phyloP scores from a whole-genome alignment of 495 filamentous ascomycete genomes.

The Cryomyces minteri region DNA sequence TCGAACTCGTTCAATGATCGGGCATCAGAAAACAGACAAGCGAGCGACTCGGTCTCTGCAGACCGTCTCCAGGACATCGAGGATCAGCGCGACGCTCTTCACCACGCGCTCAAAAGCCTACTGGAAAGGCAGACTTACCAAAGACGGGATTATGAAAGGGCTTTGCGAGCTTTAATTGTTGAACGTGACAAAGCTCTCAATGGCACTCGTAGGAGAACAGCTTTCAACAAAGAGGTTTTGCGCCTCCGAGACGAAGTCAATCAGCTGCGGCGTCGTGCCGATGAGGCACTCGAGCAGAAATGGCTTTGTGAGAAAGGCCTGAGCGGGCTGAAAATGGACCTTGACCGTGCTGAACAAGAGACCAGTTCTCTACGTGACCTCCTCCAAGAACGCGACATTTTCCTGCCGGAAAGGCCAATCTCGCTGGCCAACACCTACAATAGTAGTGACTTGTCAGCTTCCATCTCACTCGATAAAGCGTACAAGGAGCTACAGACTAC shows the following conservation, averaged over 20 bases:
- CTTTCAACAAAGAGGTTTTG: slow-evolving; percentile 67
- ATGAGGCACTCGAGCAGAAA: slow-evolving; percentile 92
- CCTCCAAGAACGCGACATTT: slow-evolving; percentile 73
- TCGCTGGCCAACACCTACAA: neutral
- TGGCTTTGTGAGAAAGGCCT: slow-evolving; percentile 92
- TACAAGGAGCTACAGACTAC: slow-evolving; percentile 60
- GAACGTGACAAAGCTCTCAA: slow-evolving; percentile 60
- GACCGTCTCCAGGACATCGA: slow-evolving; percentile 87
- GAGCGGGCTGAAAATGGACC: slow-evolving; percentile 85
- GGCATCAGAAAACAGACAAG: slow-evolving; percentile 12
- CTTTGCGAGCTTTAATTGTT: slow-evolving; percentile 50
- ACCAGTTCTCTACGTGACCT: slow-evolving; percentile 61
- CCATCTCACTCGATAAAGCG: slow-evolving; percentile 56
- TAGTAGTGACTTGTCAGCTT: slow-evolving; percentile 24
- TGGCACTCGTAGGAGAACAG: slow-evolving; percentile 48
- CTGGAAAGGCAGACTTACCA: slow-evolving; percentile 75
- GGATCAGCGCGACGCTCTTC: slow-evolving; percentile 80
- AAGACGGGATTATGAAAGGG: slow-evolving; percentile 60
- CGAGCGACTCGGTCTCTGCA: slow-evolving; percentile 35
- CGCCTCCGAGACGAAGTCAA: slow-evolving; percentile 71
- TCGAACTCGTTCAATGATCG: slow-evolving; percentile 45
- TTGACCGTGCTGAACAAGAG: slow-evolving; percentile 89
- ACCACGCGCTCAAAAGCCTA: slow-evolving; percentile 67
- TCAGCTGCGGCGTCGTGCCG: slow-evolving; percentile 66
- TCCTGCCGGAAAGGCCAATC: slow-evolving; percentile 31